phyloP scores from a whole-genome alignment of 148 eudicot species.

The Salicornia ramosissima region DNA sequence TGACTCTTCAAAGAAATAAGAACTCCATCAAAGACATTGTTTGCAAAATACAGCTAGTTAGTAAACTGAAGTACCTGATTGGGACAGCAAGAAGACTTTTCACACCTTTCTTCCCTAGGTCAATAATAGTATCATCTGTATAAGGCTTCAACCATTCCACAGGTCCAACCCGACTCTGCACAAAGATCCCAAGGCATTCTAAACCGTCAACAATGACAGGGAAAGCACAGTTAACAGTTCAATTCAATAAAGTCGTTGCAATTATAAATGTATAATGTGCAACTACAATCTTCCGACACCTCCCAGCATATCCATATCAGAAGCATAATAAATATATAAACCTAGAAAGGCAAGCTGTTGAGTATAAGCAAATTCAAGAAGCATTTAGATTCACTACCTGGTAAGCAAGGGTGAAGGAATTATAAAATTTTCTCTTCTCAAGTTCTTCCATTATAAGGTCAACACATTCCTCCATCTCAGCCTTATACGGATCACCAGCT shows the following conservation, averaged over 20 bases:
- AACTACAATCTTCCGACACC: too few relatives aligned
- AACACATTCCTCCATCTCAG: constrained; percentile 99
- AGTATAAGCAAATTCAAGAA: constrained; percentile 11
- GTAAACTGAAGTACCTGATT: constrained; percentile 49
- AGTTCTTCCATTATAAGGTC: constrained; percentile 94
- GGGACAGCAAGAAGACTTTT: constrained; percentile 94
- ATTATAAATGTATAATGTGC: not conserved
- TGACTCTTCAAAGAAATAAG: not conserved
- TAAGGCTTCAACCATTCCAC: constrained; percentile 99
- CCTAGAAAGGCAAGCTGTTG: not conserved
- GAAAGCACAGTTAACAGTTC: not conserved
- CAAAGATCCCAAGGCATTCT: constrained; percentile 17
- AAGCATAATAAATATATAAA: not conserved
- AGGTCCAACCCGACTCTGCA: constrained; percentile 98
- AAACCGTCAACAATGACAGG: not conserved
- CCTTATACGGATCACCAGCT: constrained; percentile 99
- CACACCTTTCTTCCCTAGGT: constrained; percentile 87
- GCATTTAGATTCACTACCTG: constrained; percentile 44
- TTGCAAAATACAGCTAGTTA: not conserved
- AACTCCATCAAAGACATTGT: not conserved
- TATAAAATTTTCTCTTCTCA: constrained; percentile 57
- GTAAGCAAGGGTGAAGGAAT: constrained; percentile 85
- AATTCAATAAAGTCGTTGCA: not conserved
- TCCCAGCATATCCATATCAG: not conserved
- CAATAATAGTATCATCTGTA: constrained; percentile 85